Base-by-base conservation (phyloP, 1,284 basidiomycete species). In the Hymenochaete sp. region DNA sequence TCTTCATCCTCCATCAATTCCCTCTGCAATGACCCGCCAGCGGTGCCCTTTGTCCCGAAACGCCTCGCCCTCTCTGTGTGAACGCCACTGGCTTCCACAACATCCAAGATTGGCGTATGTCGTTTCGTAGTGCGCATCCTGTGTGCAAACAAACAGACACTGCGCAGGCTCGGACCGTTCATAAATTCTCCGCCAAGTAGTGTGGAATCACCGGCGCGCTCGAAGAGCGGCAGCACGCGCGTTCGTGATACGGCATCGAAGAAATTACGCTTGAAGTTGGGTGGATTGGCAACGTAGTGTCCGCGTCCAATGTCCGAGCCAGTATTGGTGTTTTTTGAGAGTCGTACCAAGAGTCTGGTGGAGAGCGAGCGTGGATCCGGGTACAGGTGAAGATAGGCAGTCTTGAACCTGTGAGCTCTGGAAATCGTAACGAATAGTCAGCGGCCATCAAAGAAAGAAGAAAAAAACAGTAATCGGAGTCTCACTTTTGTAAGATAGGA, bases 121-220 rank as follows among this genome's bases (percentile, higher is more conserved):
- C 75, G 75, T 31, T 77, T 73, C 1, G 81, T 70, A 10, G 67
- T 79, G 42, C 71, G 73, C 85, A 88, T 88, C 9, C 84, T 73
- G 60, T 85, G 83, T 0, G 81, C 77, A 56, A 72, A 87, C 3
- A 67, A 62, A 54, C 77, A 83, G 2, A 37, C 16, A 10, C 24
- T 21, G 45, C 16, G 26, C 57, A 48, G 82, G 79, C 78, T 79
- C 38, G 85, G 84, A 19, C 84, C 85, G 43, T 93, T 72, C 21
- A 93, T 74, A 57, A 93, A 93, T 64, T 93, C 91, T 19, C 91
- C 91, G 13, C 91, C 91, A 24, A 93, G 72, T 61, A 92, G 84
- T 41, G 69, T 63, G 37, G 77, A 66, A 56, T 90, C 82, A 0
- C 90, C 90, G 1, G 83, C 85, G 45, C 77, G 78, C 61, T 82